These are phyloP conservation scores for Tylopilus orsonianus DNA, from an alignment of 1,284 basidiomycete genomes.

Conservation along the genomic window DNA sequence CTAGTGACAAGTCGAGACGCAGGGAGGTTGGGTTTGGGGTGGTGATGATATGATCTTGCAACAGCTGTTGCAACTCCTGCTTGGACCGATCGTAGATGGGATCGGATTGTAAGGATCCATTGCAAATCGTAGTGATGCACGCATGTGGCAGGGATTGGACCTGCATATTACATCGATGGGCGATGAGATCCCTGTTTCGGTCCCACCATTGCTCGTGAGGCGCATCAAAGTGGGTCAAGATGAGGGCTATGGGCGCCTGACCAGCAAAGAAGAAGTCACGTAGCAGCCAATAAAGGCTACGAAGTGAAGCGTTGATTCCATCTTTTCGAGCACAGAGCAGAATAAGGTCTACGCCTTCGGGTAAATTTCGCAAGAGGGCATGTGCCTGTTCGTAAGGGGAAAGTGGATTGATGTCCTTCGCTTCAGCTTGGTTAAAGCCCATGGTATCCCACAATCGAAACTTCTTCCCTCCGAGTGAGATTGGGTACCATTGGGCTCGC, in stretches of 20 bases:
- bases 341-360: constrained; percentile 28
- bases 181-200: constrained; percentile 23
- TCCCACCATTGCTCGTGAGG: constrained; percentile 27
- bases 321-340: constrained; percentile 29
- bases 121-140: constrained; percentile 28
- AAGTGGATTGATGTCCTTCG: constrained; percentile 18
- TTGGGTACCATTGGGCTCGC: constrained; percentile 28
- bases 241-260: constrained; percentile 34
- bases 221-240: constrained; percentile 39
- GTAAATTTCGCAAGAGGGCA: constrained; percentile 24
- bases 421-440: constrained; percentile 27
- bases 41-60: constrained; percentile 10
- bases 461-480: constrained; percentile 20
- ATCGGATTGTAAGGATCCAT: not conserved
- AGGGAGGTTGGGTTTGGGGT: constrained; percentile 9
- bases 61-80: constrained; percentile 12
- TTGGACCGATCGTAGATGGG: constrained; percentile 18
- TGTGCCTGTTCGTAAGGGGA: constrained; percentile 31
- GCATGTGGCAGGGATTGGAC: constrained; percentile 18
- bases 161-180: constrained; percentile 21
- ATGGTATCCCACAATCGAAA: constrained; percentile 36
- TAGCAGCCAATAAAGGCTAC: constrained; percentile 29
- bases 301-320: constrained; percentile 26
- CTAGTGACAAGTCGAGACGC: constrained; percentile 18
- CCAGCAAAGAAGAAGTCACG: constrained; percentile 28